A percentile compares a stretch with the other conserved stretches of the same genome.
phyloP scores from a whole-genome alignment of 768 basidiomycete genomes.

The Collybia nuda region DNA sequence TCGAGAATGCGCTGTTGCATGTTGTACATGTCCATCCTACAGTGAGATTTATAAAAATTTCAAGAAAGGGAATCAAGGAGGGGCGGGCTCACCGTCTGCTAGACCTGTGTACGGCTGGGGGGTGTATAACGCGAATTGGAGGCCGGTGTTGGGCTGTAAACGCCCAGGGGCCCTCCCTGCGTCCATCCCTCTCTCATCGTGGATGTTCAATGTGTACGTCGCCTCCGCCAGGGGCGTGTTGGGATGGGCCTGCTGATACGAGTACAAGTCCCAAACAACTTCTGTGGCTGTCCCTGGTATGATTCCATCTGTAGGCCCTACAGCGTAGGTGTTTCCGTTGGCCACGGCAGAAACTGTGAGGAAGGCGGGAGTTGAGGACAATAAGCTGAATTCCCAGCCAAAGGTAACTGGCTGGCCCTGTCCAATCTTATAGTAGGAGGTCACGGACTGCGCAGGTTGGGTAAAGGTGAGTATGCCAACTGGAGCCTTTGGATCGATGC shows the following conservation, averaged over 20 bases:
- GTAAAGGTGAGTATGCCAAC: conserved; percentile 71
- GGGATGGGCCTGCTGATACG: conserved; percentile 62
- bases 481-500: conserved; percentile 27
- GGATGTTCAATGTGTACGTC: conserved; percentile 79
- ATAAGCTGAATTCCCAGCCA: conserved; percentile 83
- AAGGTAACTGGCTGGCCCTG: conserved; percentile 73
- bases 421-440: conserved; percentile 89
- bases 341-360: conserved; percentile 81
- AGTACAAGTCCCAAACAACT: conserved; percentile 79
- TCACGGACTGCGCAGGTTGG: conserved; percentile 76
- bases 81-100: conserved; percentile 39
- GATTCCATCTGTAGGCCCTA: conserved; percentile 74
- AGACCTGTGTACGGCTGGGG: conserved; percentile 74
- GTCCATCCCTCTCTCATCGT: conserved; percentile 75
- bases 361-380: conserved; percentile 67
- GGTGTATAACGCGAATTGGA: conserved; percentile 83
- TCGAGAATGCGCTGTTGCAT: conserved; percentile 41
- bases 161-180: conserved; percentile 60
- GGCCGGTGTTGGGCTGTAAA: conserved; percentile 63
- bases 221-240: conserved; percentile 71
- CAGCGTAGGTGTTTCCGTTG: conserved; percentile 90
- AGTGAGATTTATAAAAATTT: no score
- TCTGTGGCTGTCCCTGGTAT: conserved; percentile 68
- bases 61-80: background rate
- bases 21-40: conserved; percentile 58